Base-by-base conservation (phyloP, 2,329 filamentous ascomycete species). In the Neofusicoccum umdonicola region DNA sequence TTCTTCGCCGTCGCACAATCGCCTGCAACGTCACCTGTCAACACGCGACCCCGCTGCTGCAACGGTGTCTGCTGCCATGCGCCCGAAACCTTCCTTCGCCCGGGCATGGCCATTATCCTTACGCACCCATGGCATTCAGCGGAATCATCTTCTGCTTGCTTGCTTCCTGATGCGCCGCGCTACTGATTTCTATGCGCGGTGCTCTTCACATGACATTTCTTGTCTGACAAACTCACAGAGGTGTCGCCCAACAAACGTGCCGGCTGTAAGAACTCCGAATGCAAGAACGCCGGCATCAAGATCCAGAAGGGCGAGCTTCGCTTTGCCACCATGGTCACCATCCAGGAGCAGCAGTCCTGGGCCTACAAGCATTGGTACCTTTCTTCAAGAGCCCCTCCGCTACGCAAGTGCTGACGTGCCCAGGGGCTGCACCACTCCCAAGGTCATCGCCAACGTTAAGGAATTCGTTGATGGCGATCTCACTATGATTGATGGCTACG, bases 401-500 rank as follows among this genome's bases (percentile, higher is more conserved):
- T 51, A 66, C 8, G 50, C 11, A n/a, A 6, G 7, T 39, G 58
- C 22, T 65, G 15, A 68, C 67, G 73, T 39, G 72, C 61, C 27
- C 58, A 96, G 93, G 93, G 93, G 94, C 35, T 98, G 94, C 71
- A 87, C 93, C 41, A 96, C 92, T 15, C 93, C 93, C 22, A 82
- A 84, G 63, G 87, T 92, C 71, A 80, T 97, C 66, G 72, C 81
- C 64, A 88, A 91, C 68, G 78, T 93, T 54, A 85, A 88, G 66
- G 82, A 88, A 5, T 76, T 80, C 7, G 83, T 88, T 67, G 80
- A 79, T 5, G 79, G 78, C 19, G 84, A 93, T 66, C 85, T 86
- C 70, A 86, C 90, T 50, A 78, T 85, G 66, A 82, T 97, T 64
- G 92, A 97, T 73, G 92, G 92, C 66, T 96, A 86, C 68, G 92